Base-by-base conservation (phyloP, 208 protist species). In the Leishmania major region DNA sequence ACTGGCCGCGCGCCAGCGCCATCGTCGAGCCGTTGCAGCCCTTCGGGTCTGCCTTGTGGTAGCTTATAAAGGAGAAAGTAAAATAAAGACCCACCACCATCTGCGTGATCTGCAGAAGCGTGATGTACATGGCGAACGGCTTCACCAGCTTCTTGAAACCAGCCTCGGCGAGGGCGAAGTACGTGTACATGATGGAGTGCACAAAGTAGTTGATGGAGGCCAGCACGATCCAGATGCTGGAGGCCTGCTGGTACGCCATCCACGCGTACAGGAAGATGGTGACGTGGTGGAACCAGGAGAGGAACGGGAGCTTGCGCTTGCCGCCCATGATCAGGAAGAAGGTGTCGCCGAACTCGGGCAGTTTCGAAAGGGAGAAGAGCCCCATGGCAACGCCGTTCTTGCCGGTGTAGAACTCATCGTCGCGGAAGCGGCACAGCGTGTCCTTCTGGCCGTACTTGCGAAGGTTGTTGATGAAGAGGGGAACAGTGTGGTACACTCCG, bases 181-280 rank as follows among this genome's bases (percentile, higher is more conserved):
- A 99, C 5, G 90, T 91, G 90, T 99, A 99, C 98, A 99, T 99
- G 90, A 99, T 93, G 40, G 94, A 87, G 88, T 99, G 98, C 64
- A 99, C 97, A 72, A 84, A 88, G 87, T 97, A 97, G 86, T 99
- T 99, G 93, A 99, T 97, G 22, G 92, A 78, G 35, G 92, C 90
- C 78, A 81, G 69, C 47, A 89, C 94, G 84, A 87, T 92, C 60
- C 84, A 83, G 57, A 84, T 84, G 71, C 84, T 84, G 71, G 78
- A 81, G 73, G 83, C 86, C 35, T 79, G 79, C 37, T 74, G 49
- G 82, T 89, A 92, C 2, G 94, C 91, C 78, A 93, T 84, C 95
- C 94, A 98, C 78, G 89, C 95, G 83, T 92, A 98, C n/a, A 98
- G 82, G 47, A 96, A 82, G n/a, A 92, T 93, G 35, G 93, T 93